Evolutionary conservation across 1,139 yeast genomes (phyloP), one percentile per base, ranked within the genome.

Genomic region (Yamadazyma jaroonii): DNA sequence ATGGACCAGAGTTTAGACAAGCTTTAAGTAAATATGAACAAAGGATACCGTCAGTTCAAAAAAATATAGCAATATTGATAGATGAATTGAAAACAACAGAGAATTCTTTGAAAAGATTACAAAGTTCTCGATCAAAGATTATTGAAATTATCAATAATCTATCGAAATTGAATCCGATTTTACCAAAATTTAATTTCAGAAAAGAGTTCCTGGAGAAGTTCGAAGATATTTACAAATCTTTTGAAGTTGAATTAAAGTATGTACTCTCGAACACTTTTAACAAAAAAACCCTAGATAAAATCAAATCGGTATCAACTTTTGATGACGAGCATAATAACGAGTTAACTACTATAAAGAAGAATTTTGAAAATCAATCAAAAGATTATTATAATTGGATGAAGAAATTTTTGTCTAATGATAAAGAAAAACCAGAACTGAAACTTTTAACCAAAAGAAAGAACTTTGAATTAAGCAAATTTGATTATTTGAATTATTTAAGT

Each of bases 331-430:
- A 52, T 36, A 43, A 49, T 25, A 38, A 35, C 28, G 63, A 58
- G 34, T 35, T 55, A 24, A 35, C 37, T 12, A 43, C 40, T 13
- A 40, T 68, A 35, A 75, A 72, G 49, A 74, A 78, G 39, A 74
- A 69, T 31, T 85, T 85, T 57, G 94, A 85, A 50, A 84, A 77
- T 36, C 84, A 79, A 43, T 79, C 89, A 1, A 77, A 81, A 43
- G 88, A 82, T 38, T 87, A 77, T 55, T 86, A 87, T 53, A 75
- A 77, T 28, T 85, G 92, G 89, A 61, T 84, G 30, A 77, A 84
- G 36, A 76, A 84, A 44, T 80, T 82, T 46, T 61, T 84, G 32
- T 69, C 87, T 7, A 79, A 81, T 46, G 87, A 83, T 41, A 81
- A 79, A 45, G 74, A 72, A 27, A 69, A 81, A 41, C 73, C 76